A percentile compares a stretch with the other conserved stretches of the same genome.
Evolutionary conservation across 345 rosid species (phyloP).

Genomic region (Lagerstroemia speciosa): DNA sequence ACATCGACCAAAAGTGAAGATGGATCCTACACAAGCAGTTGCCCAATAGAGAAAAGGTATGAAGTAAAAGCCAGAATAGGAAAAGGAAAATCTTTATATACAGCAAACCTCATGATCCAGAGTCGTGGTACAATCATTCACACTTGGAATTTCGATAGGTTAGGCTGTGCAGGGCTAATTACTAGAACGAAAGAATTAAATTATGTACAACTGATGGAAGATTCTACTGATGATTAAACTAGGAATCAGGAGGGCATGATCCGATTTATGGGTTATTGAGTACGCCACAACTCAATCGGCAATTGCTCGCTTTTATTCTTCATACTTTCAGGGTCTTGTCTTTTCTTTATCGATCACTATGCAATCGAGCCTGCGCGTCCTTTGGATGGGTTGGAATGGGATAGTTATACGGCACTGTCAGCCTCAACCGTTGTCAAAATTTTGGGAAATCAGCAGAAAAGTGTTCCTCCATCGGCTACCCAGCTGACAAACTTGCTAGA

Average conservation of each 20-base stretch:
- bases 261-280: background rate
- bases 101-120: background rate
- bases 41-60: background rate
- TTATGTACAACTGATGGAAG: background rate
- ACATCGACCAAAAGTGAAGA: background rate
- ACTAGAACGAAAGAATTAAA: background rate
- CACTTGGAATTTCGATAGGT: background rate
- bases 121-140: background rate
- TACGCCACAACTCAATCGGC: background rate
- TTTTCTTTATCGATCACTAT: background rate
- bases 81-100: background rate
- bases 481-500: background rate
- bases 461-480: conserved; percentile 34
- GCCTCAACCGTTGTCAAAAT: conserved; percentile 1
- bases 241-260: background rate
- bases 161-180: background rate
- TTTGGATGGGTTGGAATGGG: conserved; percentile 36
- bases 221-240: background rate
- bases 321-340: background rate
- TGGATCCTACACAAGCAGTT: no score
- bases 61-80: no score
- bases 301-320: background rate
- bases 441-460: conserved; percentile 16
- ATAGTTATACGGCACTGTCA: conserved; percentile 7
- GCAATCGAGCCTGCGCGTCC: conserved; percentile 5